Conservation (phyloP, 1,139 yeast species). For the Candida tetrigidarum region DNA sequence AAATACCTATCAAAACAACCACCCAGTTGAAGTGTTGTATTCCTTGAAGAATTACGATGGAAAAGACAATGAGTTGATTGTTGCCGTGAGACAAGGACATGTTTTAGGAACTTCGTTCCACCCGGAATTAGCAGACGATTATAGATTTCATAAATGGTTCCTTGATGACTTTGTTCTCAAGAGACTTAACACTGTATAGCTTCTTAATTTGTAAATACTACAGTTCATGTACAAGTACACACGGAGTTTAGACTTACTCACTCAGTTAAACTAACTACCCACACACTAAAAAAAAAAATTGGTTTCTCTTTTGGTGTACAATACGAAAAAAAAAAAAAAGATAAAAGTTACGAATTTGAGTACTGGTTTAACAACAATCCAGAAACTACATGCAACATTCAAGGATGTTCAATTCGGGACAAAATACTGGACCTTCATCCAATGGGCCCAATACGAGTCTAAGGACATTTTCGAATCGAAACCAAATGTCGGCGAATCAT, state of each 20-base stretch:
- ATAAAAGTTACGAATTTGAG: not conserved
- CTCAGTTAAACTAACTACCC: too few relatives aligned
- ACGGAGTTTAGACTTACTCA: too few relatives aligned
- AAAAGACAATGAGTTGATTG: conserved; percentile 47
- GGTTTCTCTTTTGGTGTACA: too few relatives aligned
- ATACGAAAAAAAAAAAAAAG: conserved; percentile 4
- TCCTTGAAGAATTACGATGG: conserved; percentile 26
- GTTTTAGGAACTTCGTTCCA: conserved; percentile 80
- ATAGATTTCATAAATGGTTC: conserved; percentile 75
- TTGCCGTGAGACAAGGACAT: conserved; percentile 74
- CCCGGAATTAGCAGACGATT: conserved; percentile 76
- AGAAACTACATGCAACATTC: conserved; percentile 35
- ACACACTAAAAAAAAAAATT: not conserved
- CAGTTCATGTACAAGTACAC: too few relatives aligned
- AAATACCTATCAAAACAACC: conserved; percentile 30
- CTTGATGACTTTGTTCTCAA: conserved; percentile 55
- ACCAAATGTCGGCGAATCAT: conserved; percentile 27
- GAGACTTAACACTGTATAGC: not conserved
- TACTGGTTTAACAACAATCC: not conserved
- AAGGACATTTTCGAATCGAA: conserved; percentile 3
- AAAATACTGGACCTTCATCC: not conserved
- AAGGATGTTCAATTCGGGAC: conserved; percentile 24
- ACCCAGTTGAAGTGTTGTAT: conserved; percentile 48
- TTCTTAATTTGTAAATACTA: conserved; percentile 1
- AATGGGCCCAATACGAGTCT: conserved; percentile 1